phyloP scores from a whole-genome alignment of 148 eudicot species.

The Chenopodium formosanum region DNA sequence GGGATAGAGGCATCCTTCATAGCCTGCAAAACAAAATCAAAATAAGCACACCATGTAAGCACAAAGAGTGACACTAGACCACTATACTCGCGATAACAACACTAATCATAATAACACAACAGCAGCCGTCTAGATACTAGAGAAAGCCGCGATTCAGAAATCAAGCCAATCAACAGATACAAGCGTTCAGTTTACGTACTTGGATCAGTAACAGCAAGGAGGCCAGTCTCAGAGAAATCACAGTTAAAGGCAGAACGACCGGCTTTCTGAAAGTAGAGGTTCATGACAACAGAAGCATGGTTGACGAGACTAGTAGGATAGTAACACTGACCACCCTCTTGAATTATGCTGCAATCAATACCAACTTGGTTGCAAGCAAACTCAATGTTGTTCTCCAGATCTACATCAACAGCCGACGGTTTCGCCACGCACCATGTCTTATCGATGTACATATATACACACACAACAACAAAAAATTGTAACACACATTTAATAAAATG shows the following conservation, averaged over 20 bases:
- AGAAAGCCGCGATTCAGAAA: not conserved
- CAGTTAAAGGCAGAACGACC: constrained; percentile 35
- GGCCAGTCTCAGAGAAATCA: constrained; percentile 34
- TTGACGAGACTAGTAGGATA: constrained; percentile 25
- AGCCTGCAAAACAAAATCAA: constrained; percentile 3
- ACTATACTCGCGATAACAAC: not conserved
- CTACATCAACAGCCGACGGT: constrained; percentile 20
- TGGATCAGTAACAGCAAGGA: constrained; percentile 43
- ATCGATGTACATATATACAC: no score
- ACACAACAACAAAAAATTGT: not conserved
- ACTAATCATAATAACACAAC: not conserved
- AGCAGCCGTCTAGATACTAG: not conserved
- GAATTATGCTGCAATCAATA: constrained; percentile 21
- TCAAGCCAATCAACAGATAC: no score
- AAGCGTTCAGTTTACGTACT: not conserved
- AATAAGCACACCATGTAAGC: not conserved
- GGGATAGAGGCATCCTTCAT: constrained; percentile 17
- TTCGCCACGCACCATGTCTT: constrained; percentile 43
- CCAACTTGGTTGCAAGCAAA: constrained; percentile 22
- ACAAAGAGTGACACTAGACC: not conserved
- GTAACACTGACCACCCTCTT: constrained; percentile 26
- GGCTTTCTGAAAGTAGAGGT: constrained; percentile 42
- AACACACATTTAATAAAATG: not conserved
- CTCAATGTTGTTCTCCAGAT: constrained; percentile 27
- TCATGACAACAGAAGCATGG: constrained; percentile 63